Base-by-base conservation (phyloP, 352 stramenopile species). In the Thalassiosira delicatula region DNA sequence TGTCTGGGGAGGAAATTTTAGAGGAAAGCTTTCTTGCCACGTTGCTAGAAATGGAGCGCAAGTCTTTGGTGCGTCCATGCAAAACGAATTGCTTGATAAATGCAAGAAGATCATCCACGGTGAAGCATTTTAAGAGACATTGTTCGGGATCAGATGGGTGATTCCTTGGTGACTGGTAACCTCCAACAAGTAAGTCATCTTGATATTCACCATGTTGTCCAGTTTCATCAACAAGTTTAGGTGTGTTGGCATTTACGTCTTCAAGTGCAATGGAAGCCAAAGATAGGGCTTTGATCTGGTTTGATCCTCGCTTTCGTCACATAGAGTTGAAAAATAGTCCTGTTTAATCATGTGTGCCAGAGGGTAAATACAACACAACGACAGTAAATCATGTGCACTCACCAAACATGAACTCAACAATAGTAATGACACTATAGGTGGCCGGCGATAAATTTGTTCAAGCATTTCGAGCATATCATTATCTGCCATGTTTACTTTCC, bases 41-140 rank as follows among this genome's bases (percentile, higher is more conserved):
- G 37, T 67, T 82, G 40, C 65, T 76, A 33, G 86, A 71, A 35
- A 85, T 33, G 35, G 59, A 79, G 66, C 86, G 74, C 49, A 93
- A 56, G 19, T 93, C 79, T n/a, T 67, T 63, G 11, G 70, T 81
- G 27, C 84, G 81, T 27, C 88, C 88, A 62, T 81, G 62, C 0
- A 90, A 42, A 37, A 93, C 82, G 68, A 91, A 92, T 71, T 90
- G 63, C 23, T 86, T 80, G 66, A 88, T 79, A 54, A 94, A 93
- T 72, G 83, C 57, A 70, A 84, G 65, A n/a, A 94, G 30, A 73
- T 93, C 84, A 56, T 86, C 65, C 8, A 84, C 30, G 29, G 37
- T 82, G n/a, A 93, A 81, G 33, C 29, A 53, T 61, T 82, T 57
- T 40, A 83, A 25, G 11, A 88, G 60, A 63, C 25, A 69, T 37